Evolutionary conservation across 2,329 filamentous ascomycete species (phyloP), one percentile per base, ranked within the genome.

Genomic region (Aspergillus uvarum): DNA sequence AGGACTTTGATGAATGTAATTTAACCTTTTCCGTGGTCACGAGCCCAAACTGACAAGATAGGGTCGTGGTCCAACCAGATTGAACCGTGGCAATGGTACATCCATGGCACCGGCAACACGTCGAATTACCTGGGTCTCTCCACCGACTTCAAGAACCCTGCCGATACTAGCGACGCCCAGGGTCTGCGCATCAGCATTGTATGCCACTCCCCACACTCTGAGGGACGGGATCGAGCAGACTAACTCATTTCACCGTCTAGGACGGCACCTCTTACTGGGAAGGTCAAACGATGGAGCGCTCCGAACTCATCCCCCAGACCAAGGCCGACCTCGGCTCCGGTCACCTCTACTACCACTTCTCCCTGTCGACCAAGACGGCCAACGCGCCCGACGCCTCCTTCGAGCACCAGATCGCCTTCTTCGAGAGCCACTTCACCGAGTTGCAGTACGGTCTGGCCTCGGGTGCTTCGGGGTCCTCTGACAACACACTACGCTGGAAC

Each of bases 81-180:
- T 67, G 86, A 86, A 1, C 83, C 86, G 0, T 91, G 89, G 76
- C 88, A 91, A 74, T 91, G 89, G 80, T 91, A 91, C 78, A 90
- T 90, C 71, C 89, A 91, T 77, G 89, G 89, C 38, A 77, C 78
- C 5, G 82, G 80, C 8, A 54, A 76, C 0, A 72, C 71, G 0
- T 19, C 54, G 0, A 77, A 83, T 67, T 90, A 90, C 74, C 81
- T 90, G 65, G 85, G 85, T 67, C 79, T 90, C 1, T 83, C 81
- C 2, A 74, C 85, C 0, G 74, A 76, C 59, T 87, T 81, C 80
- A 89, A 88, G 77, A 90, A 89, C 75, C 84, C 87, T 0, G 83
- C 82, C 65, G 88, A 44, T 3, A 44, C 90, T 72, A 79, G 78
- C 52, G 87, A 85, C 53, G 82, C 78, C 38, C 84, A 89, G 74